Evolutionary conservation across 495 filamentous ascomycete species (phyloP).

Genomic region (Penicillium antarcticum): DNA sequence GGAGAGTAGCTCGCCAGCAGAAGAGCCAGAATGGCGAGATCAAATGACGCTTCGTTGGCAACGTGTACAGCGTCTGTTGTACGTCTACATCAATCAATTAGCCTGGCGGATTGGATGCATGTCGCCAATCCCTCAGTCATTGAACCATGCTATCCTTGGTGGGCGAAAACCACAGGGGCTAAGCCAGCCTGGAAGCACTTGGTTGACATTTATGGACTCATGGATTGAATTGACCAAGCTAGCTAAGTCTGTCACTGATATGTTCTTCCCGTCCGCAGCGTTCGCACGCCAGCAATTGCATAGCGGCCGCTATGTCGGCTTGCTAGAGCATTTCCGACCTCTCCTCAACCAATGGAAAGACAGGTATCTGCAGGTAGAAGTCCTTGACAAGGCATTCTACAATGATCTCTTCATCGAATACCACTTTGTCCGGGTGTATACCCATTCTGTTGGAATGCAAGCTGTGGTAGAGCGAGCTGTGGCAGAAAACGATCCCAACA

Average conservation of each 20-base stretch:
- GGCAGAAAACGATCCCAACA: constrained; percentile 37
- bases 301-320: constrained; percentile 50
- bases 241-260: constrained; percentile 51
- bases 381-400: constrained; percentile 38
- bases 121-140: constrained; percentile 50
- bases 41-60: constrained; percentile 41
- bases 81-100: constrained; percentile 53
- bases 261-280: constrained; percentile 50
- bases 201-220: constrained; percentile 46
- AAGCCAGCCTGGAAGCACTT: constrained; percentile 32
- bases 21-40: constrained; percentile 30
- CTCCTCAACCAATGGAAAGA: constrained; percentile 50
- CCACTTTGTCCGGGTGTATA: constrained; percentile 52
- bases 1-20: constrained; percentile 13
- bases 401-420: constrained; percentile 51
- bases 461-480: constrained; percentile 47
- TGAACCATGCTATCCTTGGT: constrained; percentile 39
- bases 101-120: constrained; percentile 52
- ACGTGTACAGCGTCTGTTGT: constrained; percentile 45
- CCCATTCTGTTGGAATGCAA: constrained; percentile 54
- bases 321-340: constrained; percentile 52
- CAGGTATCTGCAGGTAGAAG: constrained; percentile 42
- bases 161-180: constrained; percentile 28
- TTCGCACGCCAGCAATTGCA: constrained; percentile 50
- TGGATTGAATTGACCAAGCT: constrained; percentile 54